Base-by-base conservation (phyloP, 176 grass and related monocot species). In the Carex littledalei region DNA sequence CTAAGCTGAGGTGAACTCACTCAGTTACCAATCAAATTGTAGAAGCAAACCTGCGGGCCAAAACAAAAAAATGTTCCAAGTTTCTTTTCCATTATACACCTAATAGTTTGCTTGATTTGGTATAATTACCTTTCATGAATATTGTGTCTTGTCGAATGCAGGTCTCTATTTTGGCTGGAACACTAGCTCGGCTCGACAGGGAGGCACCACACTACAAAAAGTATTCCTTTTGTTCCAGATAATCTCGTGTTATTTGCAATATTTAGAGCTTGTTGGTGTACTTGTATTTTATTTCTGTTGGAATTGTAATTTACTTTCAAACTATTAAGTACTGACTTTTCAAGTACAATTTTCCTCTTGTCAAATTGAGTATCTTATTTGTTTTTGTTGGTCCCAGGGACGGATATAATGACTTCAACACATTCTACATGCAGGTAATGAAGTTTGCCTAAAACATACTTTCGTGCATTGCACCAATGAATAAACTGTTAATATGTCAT, bases 111-210 rank as follows among this genome's bases (percentile, higher is more conserved):
- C 20, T 14, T 82, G 58, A 63, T 82, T 81, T 82, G 49, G 47
- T 83, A 49, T 68, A 34, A 83, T 68, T 83, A 53, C 26, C 31
- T 54, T 67, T 32, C 39, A 82, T 43, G 10, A 80, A 20, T 86
- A 32, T 89, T 84, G 26, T 69, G 60, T 31, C 81, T 83, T 60
- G 49, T 59, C 82, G 64, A 43, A 81, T 93, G 80, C 85, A 99
- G 96, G 96, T 99, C 69, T 99, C 96, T 31, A 99, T 99, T 91
- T 99, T 99, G 90, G 96, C 96, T 8, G 96, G 96, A 87, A 99
- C 96, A 80, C 88, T 99, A 68, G 96, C 96, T 90, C 96, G 96
- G 78, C 93, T 99, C 43, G 96, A 99, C 87, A 95, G 93, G 90
- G 96, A 99, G 87, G 96, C 96, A 31, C 96, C 96, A 90, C 89